phyloP scores from a whole-genome alignment of 2,329 filamentous ascomycete genomes.

The Microcyclospora tardicrescens region DNA sequence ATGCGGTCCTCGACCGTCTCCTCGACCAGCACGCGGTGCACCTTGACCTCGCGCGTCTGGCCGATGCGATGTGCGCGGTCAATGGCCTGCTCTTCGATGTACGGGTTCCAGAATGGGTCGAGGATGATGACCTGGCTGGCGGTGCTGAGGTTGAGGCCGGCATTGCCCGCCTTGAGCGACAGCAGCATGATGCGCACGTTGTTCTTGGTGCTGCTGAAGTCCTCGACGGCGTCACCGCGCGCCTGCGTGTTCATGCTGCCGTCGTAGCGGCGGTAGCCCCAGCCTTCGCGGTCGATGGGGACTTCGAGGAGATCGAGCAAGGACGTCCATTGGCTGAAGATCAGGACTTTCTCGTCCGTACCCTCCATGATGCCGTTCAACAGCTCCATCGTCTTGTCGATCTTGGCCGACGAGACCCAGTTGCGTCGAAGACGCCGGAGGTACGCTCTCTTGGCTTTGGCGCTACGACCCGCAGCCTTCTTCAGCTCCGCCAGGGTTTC shows the following conservation, averaged over 20 bases:
- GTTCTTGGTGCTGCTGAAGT: slow-evolving; percentile 50
- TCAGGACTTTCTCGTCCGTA: slow-evolving; percentile 59
- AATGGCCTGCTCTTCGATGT: slow-evolving; percentile 82
- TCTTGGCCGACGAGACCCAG: slow-evolving; percentile 65
- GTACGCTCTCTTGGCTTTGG: slow-evolving; percentile 54
- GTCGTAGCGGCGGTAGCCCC: slow-evolving; percentile 58
- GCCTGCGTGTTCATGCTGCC: slow-evolving; percentile 56
- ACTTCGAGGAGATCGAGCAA: slow-evolving; percentile 67
- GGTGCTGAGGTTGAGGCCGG: slow-evolving; percentile 72
- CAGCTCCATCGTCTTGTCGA: slow-evolving; percentile 55
- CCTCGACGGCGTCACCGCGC: slow-evolving; percentile 53
- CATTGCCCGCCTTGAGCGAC: slow-evolving; percentile 68
- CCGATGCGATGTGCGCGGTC: slow-evolving; percentile 84
- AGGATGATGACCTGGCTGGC: slow-evolving; percentile 81
- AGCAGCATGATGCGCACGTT: slow-evolving; percentile 58
- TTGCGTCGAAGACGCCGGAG: slow-evolving; percentile 52
- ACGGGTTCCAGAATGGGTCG: slow-evolving; percentile 92
- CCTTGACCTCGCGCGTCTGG: slow-evolving; percentile 57
- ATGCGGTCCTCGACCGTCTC: slow-evolving; percentile 83
- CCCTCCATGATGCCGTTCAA: slow-evolving; percentile 37
- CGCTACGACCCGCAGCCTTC: slow-evolving; percentile 51
- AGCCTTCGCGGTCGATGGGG: slow-evolving; percentile 46
- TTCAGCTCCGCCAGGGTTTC: slow-evolving; percentile 53
- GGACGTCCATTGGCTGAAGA: slow-evolving; percentile 73
- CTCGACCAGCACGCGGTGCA: slow-evolving; percentile 66